These are phyloP conservation scores for Alloascoidea africana DNA, from an alignment of 805 yeast species.

Conservation along the genomic window DNA sequence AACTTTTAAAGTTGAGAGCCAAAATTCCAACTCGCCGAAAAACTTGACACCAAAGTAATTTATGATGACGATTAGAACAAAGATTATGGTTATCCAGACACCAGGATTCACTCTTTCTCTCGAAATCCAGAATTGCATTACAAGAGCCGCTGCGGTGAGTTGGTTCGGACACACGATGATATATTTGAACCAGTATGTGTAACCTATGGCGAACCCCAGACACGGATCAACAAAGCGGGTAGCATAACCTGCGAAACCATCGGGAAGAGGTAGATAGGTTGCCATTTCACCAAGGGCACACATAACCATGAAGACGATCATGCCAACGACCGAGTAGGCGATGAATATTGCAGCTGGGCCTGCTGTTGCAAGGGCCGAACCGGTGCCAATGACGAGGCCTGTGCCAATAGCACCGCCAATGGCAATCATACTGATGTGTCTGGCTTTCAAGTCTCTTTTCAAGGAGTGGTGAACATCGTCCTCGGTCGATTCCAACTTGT, in stretches of 20 bases:
- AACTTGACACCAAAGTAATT: constrained; percentile 30
- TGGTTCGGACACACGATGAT: constrained; percentile 47
- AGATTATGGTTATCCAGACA: constrained; percentile 35
- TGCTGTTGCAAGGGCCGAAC: constrained; percentile 49
- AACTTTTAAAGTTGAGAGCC: constrained; percentile 53
- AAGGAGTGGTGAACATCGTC: constrained; percentile 11
- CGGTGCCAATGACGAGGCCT: constrained; percentile 67
- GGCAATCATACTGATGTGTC: constrained; percentile 62
- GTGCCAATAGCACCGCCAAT: constrained; percentile 80
- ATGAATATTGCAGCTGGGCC: constrained; percentile 46
- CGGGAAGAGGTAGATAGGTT: constrained; percentile 46
- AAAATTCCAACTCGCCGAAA: constrained; percentile 30
- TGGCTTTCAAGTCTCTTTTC: constrained; percentile 27
- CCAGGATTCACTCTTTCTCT: constrained; percentile 23
- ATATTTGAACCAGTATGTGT: constrained; percentile 40
- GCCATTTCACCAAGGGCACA: constrained; percentile 58
- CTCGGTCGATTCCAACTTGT: constrained; percentile 3
- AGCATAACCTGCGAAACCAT: constrained; percentile 53
- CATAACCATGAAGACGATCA: constrained; percentile 55
- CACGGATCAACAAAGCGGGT: constrained; percentile 51
- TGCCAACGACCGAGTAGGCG: constrained; percentile 57
- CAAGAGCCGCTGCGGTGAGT: constrained; percentile 43
- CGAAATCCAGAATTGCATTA: constrained; percentile 36
- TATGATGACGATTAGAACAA: constrained; percentile 25
- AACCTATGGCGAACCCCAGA: constrained; percentile 56